Evolutionary conservation across 208 protist species (phyloP), one percentile per base, ranked within the genome.

Genomic region (Trypanosomatidae sp.): DNA sequence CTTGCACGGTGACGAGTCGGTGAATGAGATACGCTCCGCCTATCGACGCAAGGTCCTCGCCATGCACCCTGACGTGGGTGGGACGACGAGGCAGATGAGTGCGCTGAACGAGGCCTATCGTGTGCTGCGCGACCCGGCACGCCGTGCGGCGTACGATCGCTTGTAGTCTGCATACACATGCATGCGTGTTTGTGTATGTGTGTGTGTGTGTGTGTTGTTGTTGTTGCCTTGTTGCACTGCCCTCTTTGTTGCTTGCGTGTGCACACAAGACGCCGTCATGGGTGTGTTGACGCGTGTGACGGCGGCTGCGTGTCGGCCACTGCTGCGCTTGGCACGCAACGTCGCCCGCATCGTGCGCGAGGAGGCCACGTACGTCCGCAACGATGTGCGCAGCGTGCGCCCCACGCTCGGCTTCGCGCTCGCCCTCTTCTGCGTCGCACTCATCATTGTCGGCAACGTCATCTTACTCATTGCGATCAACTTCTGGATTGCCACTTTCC

Each of bases 21-120:
- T 90, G 33, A 90, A 95, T 53, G 83, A 92, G 49, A 91, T 95
- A 40, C 78, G 82, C 32, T 84, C 74, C 3, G 83, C 83, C 21
- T 92, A 87, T 47, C 79, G 83, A 0, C 70, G 67, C 28, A 42
- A 78, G 7, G 83, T 91, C 33, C 42, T 92, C 25, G 61, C 53
- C 38, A 37, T 86, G 48, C 87, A 95, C 48, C 87, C 87, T 19
- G 87, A 95, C 45, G 66, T 80, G 1, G 87, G 87, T 15, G 87
- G 87, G 1, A 72, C 71, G 4, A 62, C 53, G 8, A 74, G 71
- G 37, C 53, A 49, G 19, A 91, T 92, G 75, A 40, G 52, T 4
- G 74, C 79, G 42, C 33, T 87, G 33, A 90, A 91, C 44, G 75
- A 88, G 45, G 97, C 97, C 7, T 99, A 99, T 61, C 94, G 98